Evolutionary conservation across 192 early-diverging fungal genomes (phyloP), one percentile per base, ranked within the genome.

Genomic region (Backusella psychrophila): DNA sequence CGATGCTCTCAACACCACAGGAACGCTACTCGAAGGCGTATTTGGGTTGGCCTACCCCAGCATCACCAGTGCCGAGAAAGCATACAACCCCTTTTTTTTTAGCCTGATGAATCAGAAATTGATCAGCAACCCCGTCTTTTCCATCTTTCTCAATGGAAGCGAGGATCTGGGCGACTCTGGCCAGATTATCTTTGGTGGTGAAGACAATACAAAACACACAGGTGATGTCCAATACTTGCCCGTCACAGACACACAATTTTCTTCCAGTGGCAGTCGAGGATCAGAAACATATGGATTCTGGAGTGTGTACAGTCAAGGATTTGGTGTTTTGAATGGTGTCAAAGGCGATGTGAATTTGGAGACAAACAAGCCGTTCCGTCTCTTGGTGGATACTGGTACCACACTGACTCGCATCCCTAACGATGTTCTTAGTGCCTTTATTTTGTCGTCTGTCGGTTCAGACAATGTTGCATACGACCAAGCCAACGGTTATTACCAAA

Each of bases 141-240:
- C 78, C 38, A 72, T 80, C 19, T 76, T 38, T 29, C 65, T 80
- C 21, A 76, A 68, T 38, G 42, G 42, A 12, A 7, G 6, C 14
- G 23, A 66, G 17, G 21, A 26, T 0, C 31, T 35, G 6, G 74
- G 74, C 19, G 3, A 39, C 17, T 66, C 74, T 33, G 89, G 87
- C 0, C 80, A 85, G 38, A 78, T 90, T 44, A 81, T 71, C 14
- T 81, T 90, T 78, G 86, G 85, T 71, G 87, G 86, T 23, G 66
- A 82, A 52, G 87, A 89, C 66, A 15, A 36, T 5, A 56, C 67
- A 49, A 86, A 85, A 69, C 83, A 80, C 59, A 82, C 83, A 15
- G 89, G 87, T 2, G 9, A 44, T 2, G 76, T 89, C 46, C 81
- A 53, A 29, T 89, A 87, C 71, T 63, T 83, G 8, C 78, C 78